Conservation (phyloP, 345 rosid species). For the Reutealis trisperma region DNA sequence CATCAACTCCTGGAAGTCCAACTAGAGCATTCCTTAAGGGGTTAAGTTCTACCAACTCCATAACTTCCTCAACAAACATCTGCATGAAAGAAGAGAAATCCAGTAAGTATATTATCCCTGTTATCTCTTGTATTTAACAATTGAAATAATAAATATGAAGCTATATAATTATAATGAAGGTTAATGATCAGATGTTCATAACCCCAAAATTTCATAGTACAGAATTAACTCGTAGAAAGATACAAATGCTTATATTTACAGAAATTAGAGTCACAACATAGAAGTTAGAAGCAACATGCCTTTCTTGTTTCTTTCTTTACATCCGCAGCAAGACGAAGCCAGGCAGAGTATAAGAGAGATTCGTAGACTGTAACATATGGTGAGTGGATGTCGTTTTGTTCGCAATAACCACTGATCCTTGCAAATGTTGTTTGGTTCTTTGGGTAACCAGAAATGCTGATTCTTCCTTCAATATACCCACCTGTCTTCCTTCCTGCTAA, state of each 20-base stretch:
- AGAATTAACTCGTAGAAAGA: background rate
- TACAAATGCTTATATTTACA: background rate
- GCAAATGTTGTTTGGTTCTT: slow-evolving; percentile 81
- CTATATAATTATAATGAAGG: no score
- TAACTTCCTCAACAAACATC: slow-evolving; percentile 70
- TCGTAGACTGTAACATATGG: slow-evolving; percentile 74
- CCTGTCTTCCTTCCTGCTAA: slow-evolving; percentile 72
- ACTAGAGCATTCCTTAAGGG: slow-evolving; percentile 42
- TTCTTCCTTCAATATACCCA: slow-evolving; percentile 68
- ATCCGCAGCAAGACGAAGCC: slow-evolving; percentile 66
- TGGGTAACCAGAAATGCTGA: slow-evolving; percentile 70
- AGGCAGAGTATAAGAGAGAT: slow-evolving; percentile 76
- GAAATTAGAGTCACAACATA: background rate
- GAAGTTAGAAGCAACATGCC: slow-evolving; percentile 27
- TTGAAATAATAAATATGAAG: no score
- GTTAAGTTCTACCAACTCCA: slow-evolving; percentile 58
- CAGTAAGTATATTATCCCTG: background rate
- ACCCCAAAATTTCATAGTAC: background rate
- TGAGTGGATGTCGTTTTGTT: slow-evolving; percentile 82
- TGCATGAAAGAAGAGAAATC: slow-evolving; percentile 8
- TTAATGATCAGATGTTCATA: no score
- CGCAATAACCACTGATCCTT: slow-evolving; percentile 73
- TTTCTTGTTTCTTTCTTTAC: slow-evolving; percentile 36
- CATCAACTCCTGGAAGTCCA: slow-evolving; percentile 57
- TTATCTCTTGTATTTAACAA: no score